These are phyloP conservation scores for Candida broadrunensis DNA, from an alignment of 805 yeast genomes.

Conservation along the genomic window DNA sequence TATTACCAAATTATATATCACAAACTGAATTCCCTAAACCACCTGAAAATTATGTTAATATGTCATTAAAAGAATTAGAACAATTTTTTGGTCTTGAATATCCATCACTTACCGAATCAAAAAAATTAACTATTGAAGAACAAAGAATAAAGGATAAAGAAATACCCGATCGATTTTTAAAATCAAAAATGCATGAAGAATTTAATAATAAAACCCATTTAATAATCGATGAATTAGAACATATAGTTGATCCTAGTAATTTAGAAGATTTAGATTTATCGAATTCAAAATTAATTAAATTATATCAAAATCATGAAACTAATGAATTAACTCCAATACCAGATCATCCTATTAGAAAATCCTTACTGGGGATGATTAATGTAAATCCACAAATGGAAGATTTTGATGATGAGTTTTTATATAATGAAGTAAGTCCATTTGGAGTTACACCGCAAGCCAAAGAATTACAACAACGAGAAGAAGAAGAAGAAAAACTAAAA, in stretches of 20 bases:
- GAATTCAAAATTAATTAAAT: slow-evolving; percentile 19
- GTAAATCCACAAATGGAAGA: slow-evolving; percentile 31
- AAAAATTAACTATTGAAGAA: too few relatives aligned
- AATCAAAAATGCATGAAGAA: slow-evolving; percentile 15
- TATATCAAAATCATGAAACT: slow-evolving; percentile 26
- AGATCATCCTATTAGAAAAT: slow-evolving; percentile 36
- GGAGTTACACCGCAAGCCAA: slow-evolving; percentile 30
- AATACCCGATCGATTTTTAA: slow-evolving; percentile 24
- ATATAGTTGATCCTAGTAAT: slow-evolving; percentile 13
- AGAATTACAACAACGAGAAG: slow-evolving; percentile 18
- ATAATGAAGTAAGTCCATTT: slow-evolving; percentile 32
- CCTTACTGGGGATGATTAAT: slow-evolving; percentile 38
- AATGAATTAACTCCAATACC: slow-evolving; percentile 23
- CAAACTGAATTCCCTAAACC: slow-evolving; percentile 31
- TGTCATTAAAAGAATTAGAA: slow-evolving; percentile 17
- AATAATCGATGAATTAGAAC: slow-evolving; percentile 23
- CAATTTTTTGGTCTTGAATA: slow-evolving; percentile 7
- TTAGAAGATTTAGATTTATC: slow-evolving; percentile 20
- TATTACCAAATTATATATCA: slow-evolving; percentile 20
- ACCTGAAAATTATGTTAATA: slow-evolving; percentile 15
- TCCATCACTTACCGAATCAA: too few relatives aligned
- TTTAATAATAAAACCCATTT: slow-evolving; percentile 22
- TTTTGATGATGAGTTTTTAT: slow-evolving; percentile 36
- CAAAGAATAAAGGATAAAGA: too few relatives aligned
- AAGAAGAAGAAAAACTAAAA: slow-evolving; percentile 11